Evolutionary conservation across 257 asterid species (phyloP).

Genomic region (Solanum piurae): DNA sequence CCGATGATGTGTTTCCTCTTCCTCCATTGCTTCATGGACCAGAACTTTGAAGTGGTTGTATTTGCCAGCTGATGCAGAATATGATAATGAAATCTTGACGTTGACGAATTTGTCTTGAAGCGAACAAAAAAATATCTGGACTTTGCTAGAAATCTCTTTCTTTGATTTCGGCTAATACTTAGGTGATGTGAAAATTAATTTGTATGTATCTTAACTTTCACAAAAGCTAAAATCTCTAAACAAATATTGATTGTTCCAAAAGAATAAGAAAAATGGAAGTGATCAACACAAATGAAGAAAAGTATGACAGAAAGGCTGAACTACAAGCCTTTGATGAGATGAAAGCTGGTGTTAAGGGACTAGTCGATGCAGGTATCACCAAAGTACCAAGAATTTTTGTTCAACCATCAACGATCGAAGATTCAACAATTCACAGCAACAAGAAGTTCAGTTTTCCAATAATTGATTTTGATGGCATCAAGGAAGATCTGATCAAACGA

Average conservation of each 20-base stretch:
- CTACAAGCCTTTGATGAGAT: not conserved
- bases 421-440: not conserved
- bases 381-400: not conserved
- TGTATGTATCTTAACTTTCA: not conserved
- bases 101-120: not conserved
- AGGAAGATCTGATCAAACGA: not conserved
- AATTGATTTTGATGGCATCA: not conserved
- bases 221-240: too few species aligned
- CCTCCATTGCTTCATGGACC: not conserved
- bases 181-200: not conserved
- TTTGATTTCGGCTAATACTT: not conserved
- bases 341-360: conserved; percentile 8
- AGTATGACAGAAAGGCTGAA: not conserved
- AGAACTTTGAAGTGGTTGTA: not conserved
- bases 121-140: not conserved
- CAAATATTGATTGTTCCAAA: too few species aligned
- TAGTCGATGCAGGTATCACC: conserved; percentile 1
- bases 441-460: not conserved
- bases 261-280: not conserved
- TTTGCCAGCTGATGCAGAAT: not conserved
- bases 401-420: not conserved
- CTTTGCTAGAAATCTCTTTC: not conserved
- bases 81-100: not conserved
- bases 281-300: not conserved
- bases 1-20: not conserved